A percentile compares a stretch with the other conserved stretches of the same genome.
These are phyloP conservation scores for Cydonia oblonga DNA, from an alignment of 331 rosid genomes.

Conservation along the genomic window DNA sequence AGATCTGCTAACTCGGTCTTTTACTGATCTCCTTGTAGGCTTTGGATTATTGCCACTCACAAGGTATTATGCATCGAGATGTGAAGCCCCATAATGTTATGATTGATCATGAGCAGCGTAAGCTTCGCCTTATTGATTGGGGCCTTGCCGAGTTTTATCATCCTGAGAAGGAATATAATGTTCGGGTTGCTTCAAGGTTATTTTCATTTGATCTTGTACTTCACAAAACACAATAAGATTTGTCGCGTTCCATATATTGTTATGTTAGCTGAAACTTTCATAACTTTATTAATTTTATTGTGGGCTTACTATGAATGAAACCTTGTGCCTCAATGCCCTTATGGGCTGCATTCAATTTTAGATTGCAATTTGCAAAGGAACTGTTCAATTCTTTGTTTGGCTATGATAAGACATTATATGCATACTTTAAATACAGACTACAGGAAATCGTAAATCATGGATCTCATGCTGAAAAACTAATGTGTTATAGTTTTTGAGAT, in stretches of 20 bases:
- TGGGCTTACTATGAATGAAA: background rate
- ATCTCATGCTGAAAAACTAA: background rate
- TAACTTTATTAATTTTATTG: background rate
- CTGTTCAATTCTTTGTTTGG: background rate
- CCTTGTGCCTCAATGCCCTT: background rate
- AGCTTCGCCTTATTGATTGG: conserved; percentile 92
- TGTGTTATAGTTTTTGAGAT: background rate
- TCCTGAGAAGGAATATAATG: conserved; percentile 87
- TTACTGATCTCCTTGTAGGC: conserved; percentile 37
- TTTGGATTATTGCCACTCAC: conserved; percentile 88
- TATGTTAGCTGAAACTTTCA: background rate
- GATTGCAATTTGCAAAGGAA: background rate
- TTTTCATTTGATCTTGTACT: background rate
- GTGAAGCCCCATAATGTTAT: conserved; percentile 93
- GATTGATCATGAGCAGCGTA: conserved; percentile 90
- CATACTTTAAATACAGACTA: too few species aligned
- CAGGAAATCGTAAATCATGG: background rate
- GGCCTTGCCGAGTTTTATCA: conserved; percentile 94
- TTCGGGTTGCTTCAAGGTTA: conserved; percentile 95
- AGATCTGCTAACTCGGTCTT: background rate
- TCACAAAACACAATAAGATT: conserved; percentile 1
- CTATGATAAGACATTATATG: background rate
- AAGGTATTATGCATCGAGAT: conserved; percentile 93
- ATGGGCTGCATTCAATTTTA: background rate
- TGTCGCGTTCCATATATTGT: background rate